These are phyloP conservation scores for Phytopythium mirpurense DNA, from an alignment of 352 stramenopile species.

Conservation along the genomic window DNA sequence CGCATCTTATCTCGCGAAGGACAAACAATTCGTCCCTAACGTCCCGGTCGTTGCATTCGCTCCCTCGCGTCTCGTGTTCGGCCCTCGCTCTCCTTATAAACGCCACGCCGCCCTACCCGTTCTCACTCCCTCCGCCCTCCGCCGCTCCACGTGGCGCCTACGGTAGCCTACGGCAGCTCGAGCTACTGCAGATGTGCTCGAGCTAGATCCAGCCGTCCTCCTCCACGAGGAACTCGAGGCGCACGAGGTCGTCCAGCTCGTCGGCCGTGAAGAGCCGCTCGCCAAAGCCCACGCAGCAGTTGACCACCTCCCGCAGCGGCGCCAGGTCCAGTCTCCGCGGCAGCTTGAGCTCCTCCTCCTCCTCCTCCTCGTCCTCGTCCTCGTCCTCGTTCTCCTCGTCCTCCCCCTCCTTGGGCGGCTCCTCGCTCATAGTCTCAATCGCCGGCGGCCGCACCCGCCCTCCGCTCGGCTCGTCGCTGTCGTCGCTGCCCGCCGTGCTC, in stretches of 20 bases:
- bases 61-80: too few species aligned
- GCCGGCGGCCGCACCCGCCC: constrained; percentile 10
- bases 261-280: constrained; percentile 41
- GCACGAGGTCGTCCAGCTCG: constrained; percentile 61
- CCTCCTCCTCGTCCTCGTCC: constrained; percentile 25
- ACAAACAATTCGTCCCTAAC: too few species aligned
- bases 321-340: constrained; percentile 31
- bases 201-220: constrained; percentile 82
- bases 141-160: too few species aligned
- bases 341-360: constrained; percentile 35
- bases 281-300: constrained; percentile 60
- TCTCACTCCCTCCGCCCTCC: too few species aligned
- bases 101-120: background rate
- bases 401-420: constrained; percentile 22
- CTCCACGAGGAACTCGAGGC: constrained; percentile 74
- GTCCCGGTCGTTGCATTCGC: too few species aligned
- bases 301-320: constrained; percentile 48
- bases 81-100: constrained; percentile 10
- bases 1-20: too few species aligned
- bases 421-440: constrained; percentile 23
- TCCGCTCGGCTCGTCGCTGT: constrained; percentile 34
- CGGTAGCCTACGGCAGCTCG: too few species aligned
- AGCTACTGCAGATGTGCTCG: too few species aligned
- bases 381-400: constrained; percentile 26
- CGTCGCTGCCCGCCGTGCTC: constrained; percentile 41